phyloP scores from a whole-genome alignment of 2,329 filamentous ascomycete genomes.

The Neurospora sp. region DNA sequence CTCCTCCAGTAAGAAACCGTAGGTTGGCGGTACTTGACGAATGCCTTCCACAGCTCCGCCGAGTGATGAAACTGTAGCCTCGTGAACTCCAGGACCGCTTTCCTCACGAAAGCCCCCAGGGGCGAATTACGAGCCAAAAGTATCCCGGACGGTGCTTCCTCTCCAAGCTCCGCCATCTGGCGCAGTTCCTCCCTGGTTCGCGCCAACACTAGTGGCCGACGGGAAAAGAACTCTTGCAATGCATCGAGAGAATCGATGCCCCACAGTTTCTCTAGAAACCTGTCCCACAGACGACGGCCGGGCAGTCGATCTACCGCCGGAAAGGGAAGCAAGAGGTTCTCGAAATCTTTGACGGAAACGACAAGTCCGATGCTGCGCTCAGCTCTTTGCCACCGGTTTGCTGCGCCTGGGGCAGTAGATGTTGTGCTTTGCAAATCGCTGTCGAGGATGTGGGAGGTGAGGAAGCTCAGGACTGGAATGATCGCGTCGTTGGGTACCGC shows the following conservation, averaged over 20 bases:
- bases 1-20: conserved; percentile 57
- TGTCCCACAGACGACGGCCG: conserved; percentile 77
- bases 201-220: conserved; percentile 45
- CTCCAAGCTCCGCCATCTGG: conserved; percentile 41
- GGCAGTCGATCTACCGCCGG: conserved; percentile 49
- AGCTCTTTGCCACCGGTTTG: conserved; percentile 36
- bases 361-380: conserved; percentile 42
- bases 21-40: conserved; percentile 70
- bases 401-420: conserved; percentile 3
- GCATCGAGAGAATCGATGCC: conserved; percentile 70
- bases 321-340: conserved; percentile 43
- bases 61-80: conserved; percentile 71
- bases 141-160: conserved; percentile 41
- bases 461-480: conserved; percentile 30
- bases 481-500: conserved; percentile 31
- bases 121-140: conserved; percentile 65
- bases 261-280: conserved; percentile 76
- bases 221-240: conserved; percentile 65
- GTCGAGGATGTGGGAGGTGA: conserved; percentile 38
- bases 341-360: conserved; percentile 47
- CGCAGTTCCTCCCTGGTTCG: conserved; percentile 53
- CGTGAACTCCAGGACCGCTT: conserved; percentile 68
- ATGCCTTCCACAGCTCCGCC: conserved; percentile 69
- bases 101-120: conserved; percentile 69
- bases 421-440: conserved; percentile 23